phyloP scores from a whole-genome alignment of 139 green algal species.

The Chlorella sp. region DNA sequence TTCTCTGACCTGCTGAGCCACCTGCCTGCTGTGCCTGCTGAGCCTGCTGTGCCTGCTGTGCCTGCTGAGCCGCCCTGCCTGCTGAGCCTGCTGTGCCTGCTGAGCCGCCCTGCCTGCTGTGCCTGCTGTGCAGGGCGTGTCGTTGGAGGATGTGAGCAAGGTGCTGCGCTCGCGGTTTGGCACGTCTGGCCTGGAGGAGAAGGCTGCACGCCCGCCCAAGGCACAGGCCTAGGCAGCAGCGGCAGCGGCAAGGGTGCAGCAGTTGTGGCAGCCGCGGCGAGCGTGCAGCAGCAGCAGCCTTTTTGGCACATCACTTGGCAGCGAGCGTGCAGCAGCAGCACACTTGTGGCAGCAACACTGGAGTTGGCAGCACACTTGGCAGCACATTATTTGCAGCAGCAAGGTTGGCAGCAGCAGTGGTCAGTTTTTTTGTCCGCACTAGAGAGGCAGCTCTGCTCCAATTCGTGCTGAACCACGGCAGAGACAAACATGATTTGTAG shows the following conservation, averaged over 20 bases:
- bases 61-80: conserved; percentile 22
- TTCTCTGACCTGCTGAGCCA: background rate
- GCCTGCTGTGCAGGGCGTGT: conserved; percentile 71
- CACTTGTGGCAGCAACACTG: no score
- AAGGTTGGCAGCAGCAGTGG: no score
- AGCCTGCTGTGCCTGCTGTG: background rate
- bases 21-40: background rate
- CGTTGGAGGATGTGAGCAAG: conserved; percentile 82
- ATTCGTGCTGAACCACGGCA: no score
- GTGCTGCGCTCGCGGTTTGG: conserved; percentile 84
- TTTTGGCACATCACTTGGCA: no score
- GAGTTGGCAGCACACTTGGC: no score
- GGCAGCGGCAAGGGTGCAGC: background rate
- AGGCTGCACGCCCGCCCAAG: conserved; percentile 74
- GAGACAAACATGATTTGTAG: no score
- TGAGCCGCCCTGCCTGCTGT: background rate
- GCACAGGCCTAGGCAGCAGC: background rate
- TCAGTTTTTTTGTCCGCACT: no score
- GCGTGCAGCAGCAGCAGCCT: no score
- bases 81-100: background rate
- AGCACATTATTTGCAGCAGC: no score
- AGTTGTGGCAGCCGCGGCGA: background rate
- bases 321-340: no score
- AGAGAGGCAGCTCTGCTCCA: no score
- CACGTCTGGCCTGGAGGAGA: conserved; percentile 90